phyloP scores from a whole-genome alignment of 1,139 yeast species.

The Kluyveromyces sp. region DNA sequence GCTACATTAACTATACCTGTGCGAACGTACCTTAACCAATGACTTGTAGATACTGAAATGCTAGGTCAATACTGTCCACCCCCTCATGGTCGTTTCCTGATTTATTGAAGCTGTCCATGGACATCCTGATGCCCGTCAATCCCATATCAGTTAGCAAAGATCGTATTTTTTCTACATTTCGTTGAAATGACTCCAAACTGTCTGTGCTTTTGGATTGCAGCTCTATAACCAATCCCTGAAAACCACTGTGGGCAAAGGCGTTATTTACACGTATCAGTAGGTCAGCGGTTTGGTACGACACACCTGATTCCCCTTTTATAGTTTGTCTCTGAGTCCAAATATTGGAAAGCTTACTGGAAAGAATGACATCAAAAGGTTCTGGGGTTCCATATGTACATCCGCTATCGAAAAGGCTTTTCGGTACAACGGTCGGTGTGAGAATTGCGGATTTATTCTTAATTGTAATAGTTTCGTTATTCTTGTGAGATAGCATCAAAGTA shows the following conservation, averaged over 20 bases:
- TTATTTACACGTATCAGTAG: slow-evolving; percentile 25
- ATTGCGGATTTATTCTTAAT: slow-evolving; percentile 23
- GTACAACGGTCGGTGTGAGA: slow-evolving; percentile 16
- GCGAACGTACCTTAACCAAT: slow-evolving; percentile 21
- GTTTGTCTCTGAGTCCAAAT: slow-evolving; percentile 30
- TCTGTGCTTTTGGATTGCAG: slow-evolving; percentile 14
- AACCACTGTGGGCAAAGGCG: slow-evolving; percentile 30
- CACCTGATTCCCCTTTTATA: slow-evolving; percentile 31
- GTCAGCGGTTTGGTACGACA: slow-evolving; percentile 21
- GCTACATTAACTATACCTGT: background rate
- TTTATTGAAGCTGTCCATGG: slow-evolving; percentile 14
- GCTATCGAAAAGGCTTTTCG: slow-evolving; percentile 16
- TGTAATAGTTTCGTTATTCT: slow-evolving; percentile 20
- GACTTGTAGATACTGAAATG: slow-evolving; percentile 27
- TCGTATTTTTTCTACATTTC: slow-evolving; percentile 14
- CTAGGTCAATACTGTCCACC: slow-evolving; percentile 19
- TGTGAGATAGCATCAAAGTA: slow-evolving; percentile 24
- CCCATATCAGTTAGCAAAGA: slow-evolving; percentile 17
- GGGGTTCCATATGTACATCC: slow-evolving; percentile 23
- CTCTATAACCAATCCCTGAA: slow-evolving; percentile 29
- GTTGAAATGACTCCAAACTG: slow-evolving; percentile 15
- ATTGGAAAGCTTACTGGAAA: slow-evolving; percentile 25
- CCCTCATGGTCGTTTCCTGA: slow-evolving; percentile 10
- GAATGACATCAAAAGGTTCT: slow-evolving; percentile 24
- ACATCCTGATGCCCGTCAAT: slow-evolving; percentile 19